Conservation (phyloP, 768 basidiomycete species). For the Boletus patriciae region DNA sequence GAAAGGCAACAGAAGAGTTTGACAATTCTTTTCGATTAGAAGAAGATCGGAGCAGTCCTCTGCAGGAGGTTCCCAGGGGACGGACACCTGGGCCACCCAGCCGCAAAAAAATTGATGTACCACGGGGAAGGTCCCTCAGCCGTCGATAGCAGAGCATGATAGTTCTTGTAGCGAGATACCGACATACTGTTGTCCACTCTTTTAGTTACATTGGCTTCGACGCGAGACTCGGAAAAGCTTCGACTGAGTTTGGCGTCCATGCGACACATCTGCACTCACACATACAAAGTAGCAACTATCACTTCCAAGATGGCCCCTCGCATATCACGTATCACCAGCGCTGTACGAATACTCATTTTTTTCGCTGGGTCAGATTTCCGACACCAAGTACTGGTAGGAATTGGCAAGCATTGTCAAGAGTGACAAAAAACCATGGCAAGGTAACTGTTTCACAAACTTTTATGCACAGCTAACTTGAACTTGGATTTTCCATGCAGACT, state of each 20-base stretch:
- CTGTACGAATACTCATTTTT: conserved; percentile 17
- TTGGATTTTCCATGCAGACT: conserved; percentile 42
- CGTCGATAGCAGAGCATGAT: conserved; percentile 19
- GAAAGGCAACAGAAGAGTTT: conserved; percentile 6
- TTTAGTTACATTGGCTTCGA: background rate
- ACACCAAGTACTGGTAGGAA: conserved; percentile 46
- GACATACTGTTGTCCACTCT: conserved; percentile 1
- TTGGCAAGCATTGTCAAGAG: conserved; percentile 70
- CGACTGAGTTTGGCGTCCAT: conserved; percentile 5
- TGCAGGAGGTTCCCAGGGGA: conserved; percentile 17
- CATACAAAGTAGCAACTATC: conserved; percentile 1
- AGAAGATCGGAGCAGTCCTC: conserved; percentile 13
- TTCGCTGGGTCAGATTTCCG: conserved; percentile 8
- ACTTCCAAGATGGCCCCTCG: conserved; percentile 17
- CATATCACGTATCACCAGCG: conserved; percentile 21
- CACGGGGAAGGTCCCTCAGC: conserved; percentile 23
- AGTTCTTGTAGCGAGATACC: conserved; percentile 14
- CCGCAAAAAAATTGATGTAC: conserved; percentile 12
- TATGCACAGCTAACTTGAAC: background rate
- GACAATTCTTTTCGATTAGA: conserved; percentile 12
- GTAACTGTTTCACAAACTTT: conserved; percentile 7
- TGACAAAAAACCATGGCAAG: conserved; percentile 52
- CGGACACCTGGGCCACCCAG: conserved; percentile 29
- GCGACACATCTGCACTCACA: conserved; percentile 1
- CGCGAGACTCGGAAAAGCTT: background rate